phyloP scores from a whole-genome alignment of 73 alveolate genomes.

The Uronychia binucleata region DNA sequence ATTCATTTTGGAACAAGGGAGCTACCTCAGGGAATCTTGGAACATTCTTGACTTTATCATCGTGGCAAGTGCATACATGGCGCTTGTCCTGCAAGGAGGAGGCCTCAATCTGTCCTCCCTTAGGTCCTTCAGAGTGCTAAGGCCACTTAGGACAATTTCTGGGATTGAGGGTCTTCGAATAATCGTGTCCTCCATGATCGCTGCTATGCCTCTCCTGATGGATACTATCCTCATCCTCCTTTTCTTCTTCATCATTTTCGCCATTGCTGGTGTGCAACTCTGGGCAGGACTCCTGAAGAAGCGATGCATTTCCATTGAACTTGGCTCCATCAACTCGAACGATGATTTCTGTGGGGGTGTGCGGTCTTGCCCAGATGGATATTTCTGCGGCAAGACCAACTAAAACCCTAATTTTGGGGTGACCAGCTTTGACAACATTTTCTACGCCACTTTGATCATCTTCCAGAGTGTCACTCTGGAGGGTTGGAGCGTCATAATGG shows the following conservation, averaged over 20 bases:
- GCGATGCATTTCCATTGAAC: conserved; percentile 74
- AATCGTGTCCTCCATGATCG: conserved; percentile 86
- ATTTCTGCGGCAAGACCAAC: conserved; percentile 89
- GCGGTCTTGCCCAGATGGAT: conserved; percentile 67
- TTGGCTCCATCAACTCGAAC: conserved; percentile 49
- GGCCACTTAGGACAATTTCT: conserved; percentile 97
- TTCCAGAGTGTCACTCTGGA: conserved; percentile 74
- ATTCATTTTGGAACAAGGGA: conserved; percentile 64
- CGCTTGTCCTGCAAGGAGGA: conserved; percentile 54
- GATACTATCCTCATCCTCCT: conserved; percentile 86
- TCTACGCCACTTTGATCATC: conserved; percentile 64
- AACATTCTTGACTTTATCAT: conserved; percentile 82
- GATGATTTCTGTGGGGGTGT: conserved; percentile 58
- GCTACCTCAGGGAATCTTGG: conserved; percentile 89
- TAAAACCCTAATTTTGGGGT: conserved; percentile 88
- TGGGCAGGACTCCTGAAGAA: conserved; percentile 89
- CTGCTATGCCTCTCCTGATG: conserved; percentile 90
- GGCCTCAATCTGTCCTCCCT: conserved; percentile 78
- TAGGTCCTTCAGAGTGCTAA: conserved; percentile 93
- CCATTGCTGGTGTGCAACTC: conserved; percentile 93
- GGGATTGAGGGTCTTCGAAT: conserved; percentile 93
- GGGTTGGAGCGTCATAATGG: conserved; percentile 84
- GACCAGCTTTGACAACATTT: conserved; percentile 82
- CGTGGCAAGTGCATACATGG: conserved; percentile 75
- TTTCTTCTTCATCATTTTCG: conserved; percentile 91